Percentiles rank a stretch among this genome's conserved stretches.
phyloP scores from a whole-genome alignment of 2,329 filamentous ascomycete genomes.

The Stachybotrys elegans region DNA sequence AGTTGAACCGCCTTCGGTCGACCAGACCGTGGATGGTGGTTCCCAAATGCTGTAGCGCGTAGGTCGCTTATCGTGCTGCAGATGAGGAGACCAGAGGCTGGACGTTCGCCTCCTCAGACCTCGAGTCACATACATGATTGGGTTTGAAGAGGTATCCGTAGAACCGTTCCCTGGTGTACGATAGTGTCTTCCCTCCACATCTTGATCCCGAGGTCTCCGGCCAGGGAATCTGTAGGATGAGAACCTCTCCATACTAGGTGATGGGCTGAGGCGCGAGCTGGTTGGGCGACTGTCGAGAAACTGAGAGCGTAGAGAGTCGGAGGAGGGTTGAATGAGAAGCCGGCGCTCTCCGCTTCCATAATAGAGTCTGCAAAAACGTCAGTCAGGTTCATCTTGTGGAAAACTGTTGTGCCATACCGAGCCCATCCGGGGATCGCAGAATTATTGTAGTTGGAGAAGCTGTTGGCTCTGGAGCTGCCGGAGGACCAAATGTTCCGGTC shows the following conservation, averaged over 20 bases:
- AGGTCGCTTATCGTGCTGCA: conserved; percentile 58
- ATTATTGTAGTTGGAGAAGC: conserved; percentile 31
- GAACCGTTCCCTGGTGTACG: conserved; percentile 20
- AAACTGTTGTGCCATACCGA: too few species aligned
- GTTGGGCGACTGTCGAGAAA: conserved; percentile 41
- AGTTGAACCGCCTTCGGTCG: conserved; percentile 53
- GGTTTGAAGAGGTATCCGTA: conserved; percentile 38
- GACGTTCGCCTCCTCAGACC: conserved; percentile 45
- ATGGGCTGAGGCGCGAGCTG: conserved; percentile 41
- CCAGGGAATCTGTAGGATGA: conserved; percentile 40
- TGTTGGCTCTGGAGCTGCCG: conserved; percentile 42
- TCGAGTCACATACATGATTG: conserved; percentile 20
- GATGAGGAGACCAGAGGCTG: conserved; percentile 69
- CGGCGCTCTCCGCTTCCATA: conserved; percentile 62
- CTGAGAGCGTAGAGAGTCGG: conserved; percentile 41
- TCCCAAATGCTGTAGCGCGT: conserved; percentile 62
- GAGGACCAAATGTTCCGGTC: conserved; percentile 50
- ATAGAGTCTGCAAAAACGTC: conserved; percentile 48
- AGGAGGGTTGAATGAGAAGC: conserved; percentile 42
- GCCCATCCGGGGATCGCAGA: conserved; percentile 50
- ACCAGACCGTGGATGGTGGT: conserved; percentile 65
- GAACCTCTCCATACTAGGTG: conserved; percentile 45
- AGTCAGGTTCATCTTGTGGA: too few species aligned
- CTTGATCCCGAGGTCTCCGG: conserved; percentile 34
- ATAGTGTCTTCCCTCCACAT: conserved; percentile 5